A percentile compares a stretch with the other conserved stretches of the same genome.
Conservation (phyloP, 768 basidiomycete species). For the Astraeus odoratus region DNA sequence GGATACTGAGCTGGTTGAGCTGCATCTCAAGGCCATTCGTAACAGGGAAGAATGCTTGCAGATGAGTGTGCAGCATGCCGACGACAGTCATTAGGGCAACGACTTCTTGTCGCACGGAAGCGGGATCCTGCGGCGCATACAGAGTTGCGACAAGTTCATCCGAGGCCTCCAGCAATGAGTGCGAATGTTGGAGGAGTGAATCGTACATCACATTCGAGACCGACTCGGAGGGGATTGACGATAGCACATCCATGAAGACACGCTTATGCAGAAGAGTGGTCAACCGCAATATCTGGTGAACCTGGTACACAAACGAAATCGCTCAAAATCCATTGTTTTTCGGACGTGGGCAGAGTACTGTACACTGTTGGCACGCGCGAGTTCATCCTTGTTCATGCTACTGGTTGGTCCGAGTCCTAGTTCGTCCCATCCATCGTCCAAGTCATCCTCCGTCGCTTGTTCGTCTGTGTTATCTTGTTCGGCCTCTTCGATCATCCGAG, state of each 20-base stretch:
- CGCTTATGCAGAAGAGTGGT: slow-evolving; percentile 58
- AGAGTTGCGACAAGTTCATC: slow-evolving; percentile 66
- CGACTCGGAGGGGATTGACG: slow-evolving; percentile 21
- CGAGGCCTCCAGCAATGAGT: slow-evolving; percentile 42
- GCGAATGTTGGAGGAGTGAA: slow-evolving; percentile 42
- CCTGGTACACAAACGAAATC: slow-evolving; percentile 28
- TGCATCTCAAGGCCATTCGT: slow-evolving; percentile 18
- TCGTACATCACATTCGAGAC: slow-evolving; percentile 36
- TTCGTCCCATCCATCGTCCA: slow-evolving; percentile 60
- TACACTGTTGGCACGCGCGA: slow-evolving; percentile 57
- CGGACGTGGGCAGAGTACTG: slow-evolving; percentile 6
- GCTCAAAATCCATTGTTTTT: slow-evolving; percentile 1
- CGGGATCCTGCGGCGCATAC: slow-evolving; percentile 54
- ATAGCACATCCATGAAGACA: slow-evolving; percentile 45
- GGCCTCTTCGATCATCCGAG: slow-evolving; percentile 42
- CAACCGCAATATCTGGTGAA: slow-evolving; percentile 53
- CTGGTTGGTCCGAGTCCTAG: slow-evolving; percentile 39
- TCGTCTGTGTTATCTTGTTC: slow-evolving; percentile 27
- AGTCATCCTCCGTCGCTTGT: slow-evolving; percentile 9
- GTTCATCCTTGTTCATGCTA: slow-evolving; percentile 43
- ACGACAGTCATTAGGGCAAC: slow-evolving; percentile 32
- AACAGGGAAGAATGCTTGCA: slow-evolving; percentile 19
- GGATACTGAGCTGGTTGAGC: slow-evolving; percentile 19
- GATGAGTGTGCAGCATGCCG: slow-evolving; percentile 27
- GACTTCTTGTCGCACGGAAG: slow-evolving; percentile 35